Evolutionary conservation across 1,284 basidiomycete species (phyloP), one percentile per base, ranked within the genome.

Genomic region (Blastosporella zonata): DNA sequence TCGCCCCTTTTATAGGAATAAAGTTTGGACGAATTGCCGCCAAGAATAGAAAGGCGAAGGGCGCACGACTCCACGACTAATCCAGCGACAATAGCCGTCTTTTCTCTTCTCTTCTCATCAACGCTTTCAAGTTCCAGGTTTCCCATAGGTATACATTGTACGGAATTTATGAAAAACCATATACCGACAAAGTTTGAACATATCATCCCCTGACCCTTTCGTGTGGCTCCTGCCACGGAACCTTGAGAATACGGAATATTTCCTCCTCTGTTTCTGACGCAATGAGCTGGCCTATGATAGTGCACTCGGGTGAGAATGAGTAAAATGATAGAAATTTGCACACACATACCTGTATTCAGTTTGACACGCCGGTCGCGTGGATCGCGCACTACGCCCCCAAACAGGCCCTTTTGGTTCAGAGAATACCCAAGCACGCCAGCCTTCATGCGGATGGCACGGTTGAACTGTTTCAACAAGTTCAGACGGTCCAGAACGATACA

Each of bases 331-430:
- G 47, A 39, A 49, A 2, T 6, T 4, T 9, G 29, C 9, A 12
- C 5, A 7, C 25, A 43, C 77, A 49, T 52, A 84, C 91, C 91
- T 54, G 74, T 66, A 31, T 81, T 79, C n/a, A 79, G 52, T 63
- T 90, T 91, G 49, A 80, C 67, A 29, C 70, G 69, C 20, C 77
- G 69, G 54, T 88, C 73, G 27, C 69, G 71, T 9, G 81, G 77
- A 62, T 89, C 82, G 5, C 90, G 79, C n/a, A 90, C 67, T 27
- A 93, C 84, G 0, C 79, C 82, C 2, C 70, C 70, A 58, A 76
- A 93, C 6, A 96, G 66, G 0, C 92, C 92, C 42, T 81, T 77
- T 66, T 96, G 93, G 59, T 95, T 96, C 35, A 97, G 75, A 12
- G 85, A 88, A 66, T 85, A 93, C 0, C 92, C 92, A 64, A 87